phyloP scores from a whole-genome alignment of 2,329 filamentous ascomycete species.

The Pezizomycotina sp. region DNA sequence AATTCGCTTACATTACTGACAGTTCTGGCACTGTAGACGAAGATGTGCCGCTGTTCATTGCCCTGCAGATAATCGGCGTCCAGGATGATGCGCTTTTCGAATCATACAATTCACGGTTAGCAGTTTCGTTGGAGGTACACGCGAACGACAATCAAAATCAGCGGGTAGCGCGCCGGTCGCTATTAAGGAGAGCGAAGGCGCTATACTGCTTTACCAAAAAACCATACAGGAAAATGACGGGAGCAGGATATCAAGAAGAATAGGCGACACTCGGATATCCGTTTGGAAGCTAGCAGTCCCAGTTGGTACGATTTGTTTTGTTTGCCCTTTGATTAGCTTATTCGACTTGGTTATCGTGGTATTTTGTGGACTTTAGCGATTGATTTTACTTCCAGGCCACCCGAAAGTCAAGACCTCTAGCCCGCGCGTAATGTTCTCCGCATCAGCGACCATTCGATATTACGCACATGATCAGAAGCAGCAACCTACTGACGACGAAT shows the following conservation, averaged over 20 bases:
- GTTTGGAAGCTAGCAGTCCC: constrained; percentile 26
- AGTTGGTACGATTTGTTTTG: constrained; percentile 17
- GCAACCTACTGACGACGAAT: constrained; percentile 39
- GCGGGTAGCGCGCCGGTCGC: constrained; percentile 33
- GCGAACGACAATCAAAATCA: constrained; percentile 42
- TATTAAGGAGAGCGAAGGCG: constrained; percentile 25
- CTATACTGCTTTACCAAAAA: constrained; percentile 24
- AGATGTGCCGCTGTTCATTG: constrained; percentile 49
- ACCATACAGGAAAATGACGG: constrained; percentile 24
- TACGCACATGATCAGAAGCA: constrained; percentile 32
- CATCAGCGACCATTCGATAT: constrained; percentile 42
- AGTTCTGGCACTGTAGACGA: constrained; percentile 59
- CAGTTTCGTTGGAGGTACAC: constrained; percentile 49
- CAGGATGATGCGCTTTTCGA: constrained; percentile 41
- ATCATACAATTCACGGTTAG: constrained; percentile 44
- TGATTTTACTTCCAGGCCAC: constrained; percentile 13
- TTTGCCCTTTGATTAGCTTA: too few species aligned
- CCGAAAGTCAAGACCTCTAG: constrained; percentile 26
- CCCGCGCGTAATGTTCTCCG: constrained; percentile 29
- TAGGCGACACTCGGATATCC: constrained; percentile 22
- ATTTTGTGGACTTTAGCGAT: neutral
- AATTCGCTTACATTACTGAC: too few species aligned
- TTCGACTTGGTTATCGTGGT: too few species aligned
- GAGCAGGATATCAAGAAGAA: constrained; percentile 24
- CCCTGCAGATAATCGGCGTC: constrained; percentile 45